Base-by-base conservation (phyloP, 192 early-diverging fungal species). In the Podila epigama region DNA sequence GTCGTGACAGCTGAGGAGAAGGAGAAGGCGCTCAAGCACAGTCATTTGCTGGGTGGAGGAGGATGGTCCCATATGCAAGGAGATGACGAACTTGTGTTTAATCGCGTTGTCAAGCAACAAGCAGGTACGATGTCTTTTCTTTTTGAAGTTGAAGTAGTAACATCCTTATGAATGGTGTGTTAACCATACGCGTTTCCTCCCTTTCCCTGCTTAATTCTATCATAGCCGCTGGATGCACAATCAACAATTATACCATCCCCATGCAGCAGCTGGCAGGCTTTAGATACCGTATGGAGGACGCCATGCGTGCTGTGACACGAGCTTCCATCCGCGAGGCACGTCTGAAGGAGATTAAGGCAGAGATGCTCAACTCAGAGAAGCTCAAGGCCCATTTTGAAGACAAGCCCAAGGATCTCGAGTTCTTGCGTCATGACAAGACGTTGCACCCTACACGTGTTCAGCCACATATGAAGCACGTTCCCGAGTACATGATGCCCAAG, bases 311-410 rank as follows among this genome's bases (percentile, higher is more conserved):
- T 3, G 91, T 98, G 4, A 96, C 95, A 2, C 73, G 83, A 13
- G 80, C 77, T 6, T 86, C 92, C 22, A 87, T 99, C 51, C 91
- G 90, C 25, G 95, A 98, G 71, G 96, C 97, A 8, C 84, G 97
- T 58, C 79, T 97, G n/a, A 97, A 95, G 75, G 97, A 99, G 79
- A 75, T 99, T 63, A 95, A 95, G 81, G 85, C 88, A 34, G 97
- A 99, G 83, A 97, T 98, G 58, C 65, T 99, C 53, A 96, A 95
- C 77, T 96, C 94, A 18, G 94, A 98, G 73, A 97, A 95, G 80
- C 88, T 99, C 52, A 42, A 86, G 84, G 84, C 95, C 2, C 95
- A 99, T 83, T 99, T 99, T 82, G 96, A 97, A 79, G 94, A 97
- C 73, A 96, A 96, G 61, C 96, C 97, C 33, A 88, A 89, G 33